Percentiles rank a stretch among this genome's conserved stretches.
Evolutionary conservation across 2,329 filamentous ascomycete genomes (phyloP).

Genomic region (Fusarium udum): DNA sequence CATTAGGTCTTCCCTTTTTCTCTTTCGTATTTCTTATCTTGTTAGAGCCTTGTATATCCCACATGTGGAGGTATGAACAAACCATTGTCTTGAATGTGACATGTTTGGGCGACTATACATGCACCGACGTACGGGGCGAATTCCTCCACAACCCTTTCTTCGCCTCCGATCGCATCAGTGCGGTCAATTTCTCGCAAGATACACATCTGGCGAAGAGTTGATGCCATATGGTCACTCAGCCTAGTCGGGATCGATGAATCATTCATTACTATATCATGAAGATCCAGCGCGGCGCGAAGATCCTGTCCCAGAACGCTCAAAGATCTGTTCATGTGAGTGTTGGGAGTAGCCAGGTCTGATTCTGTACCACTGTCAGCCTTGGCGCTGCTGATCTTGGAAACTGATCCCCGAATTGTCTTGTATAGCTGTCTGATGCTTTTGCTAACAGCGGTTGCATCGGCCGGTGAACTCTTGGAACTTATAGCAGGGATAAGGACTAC

Average conservation of each 20-base stretch:
- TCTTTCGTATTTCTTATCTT: not conserved
- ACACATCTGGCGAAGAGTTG: not conserved
- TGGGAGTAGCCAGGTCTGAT: slow-evolving; percentile 4
- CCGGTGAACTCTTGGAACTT: not conserved
- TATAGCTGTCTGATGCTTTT: not conserved
- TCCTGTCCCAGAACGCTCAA: not conserved
- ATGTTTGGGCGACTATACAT: not conserved
- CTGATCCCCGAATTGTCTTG: not conserved
- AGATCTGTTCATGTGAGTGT: not conserved
- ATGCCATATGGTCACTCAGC: slow-evolving; percentile 12
- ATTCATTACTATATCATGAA: not conserved
- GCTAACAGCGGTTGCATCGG: not conserved
- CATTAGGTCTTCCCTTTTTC: accelerated
- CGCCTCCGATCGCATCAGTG: not conserved
- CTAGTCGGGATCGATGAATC: not conserved
- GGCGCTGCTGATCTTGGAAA: not conserved
- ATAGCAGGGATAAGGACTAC: slow-evolving; percentile 2
- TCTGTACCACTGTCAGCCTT: not conserved
- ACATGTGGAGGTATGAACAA: accelerated
- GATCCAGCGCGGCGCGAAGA: slow-evolving; percentile 2
- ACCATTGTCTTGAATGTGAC: not conserved
- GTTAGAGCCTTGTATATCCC: not conserved
- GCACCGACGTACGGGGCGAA: not conserved
- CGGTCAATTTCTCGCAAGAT: not conserved
- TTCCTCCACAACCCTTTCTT: accelerated